phyloP scores from a whole-genome alignment of 2,329 filamentous ascomycete genomes.

The Venturia pyrina region DNA sequence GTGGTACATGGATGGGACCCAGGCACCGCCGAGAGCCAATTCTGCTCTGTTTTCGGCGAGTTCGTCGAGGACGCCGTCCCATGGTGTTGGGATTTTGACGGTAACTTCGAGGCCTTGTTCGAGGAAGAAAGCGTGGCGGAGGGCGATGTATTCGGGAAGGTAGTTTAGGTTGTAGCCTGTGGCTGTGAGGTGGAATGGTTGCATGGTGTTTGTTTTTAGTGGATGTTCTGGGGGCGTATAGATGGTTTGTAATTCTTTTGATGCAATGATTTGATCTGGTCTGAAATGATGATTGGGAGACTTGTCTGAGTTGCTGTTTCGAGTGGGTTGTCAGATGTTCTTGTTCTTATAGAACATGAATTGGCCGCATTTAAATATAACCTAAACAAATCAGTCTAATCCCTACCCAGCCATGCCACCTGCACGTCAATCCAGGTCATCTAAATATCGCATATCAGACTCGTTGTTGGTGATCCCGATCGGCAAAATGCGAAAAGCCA shows the following conservation, averaged over 20 bases:
- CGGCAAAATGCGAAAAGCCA: background rate
- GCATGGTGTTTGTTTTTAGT: background rate
- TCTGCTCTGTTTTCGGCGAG: slow-evolving; percentile 18
- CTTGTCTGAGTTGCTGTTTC: background rate
- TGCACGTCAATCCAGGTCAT: no score
- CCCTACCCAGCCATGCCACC: no score
- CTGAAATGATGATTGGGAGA: background rate
- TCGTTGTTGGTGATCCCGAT: no score
- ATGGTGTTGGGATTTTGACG: slow-evolving; percentile 20
- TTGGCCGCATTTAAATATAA: background rate
- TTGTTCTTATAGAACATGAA: background rate
- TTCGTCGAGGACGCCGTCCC: slow-evolving; percentile 19
- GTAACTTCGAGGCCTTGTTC: slow-evolving; percentile 22
- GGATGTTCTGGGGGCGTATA: no score
- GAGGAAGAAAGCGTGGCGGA: slow-evolving; percentile 22
- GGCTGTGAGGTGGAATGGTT: slow-evolving; percentile 18
- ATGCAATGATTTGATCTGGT: background rate
- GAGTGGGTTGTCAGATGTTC: background rate
- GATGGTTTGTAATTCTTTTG: no score
- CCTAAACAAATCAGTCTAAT: background rate
- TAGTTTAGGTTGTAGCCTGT: slow-evolving; percentile 24
- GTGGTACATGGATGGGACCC: slow-evolving; percentile 11
- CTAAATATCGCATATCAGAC: no score
- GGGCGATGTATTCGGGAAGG: slow-evolving; percentile 24
- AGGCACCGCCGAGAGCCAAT: slow-evolving; percentile 17